Conservation (phyloP, 257 asterid species). For the Solanum lignicaule region DNA sequence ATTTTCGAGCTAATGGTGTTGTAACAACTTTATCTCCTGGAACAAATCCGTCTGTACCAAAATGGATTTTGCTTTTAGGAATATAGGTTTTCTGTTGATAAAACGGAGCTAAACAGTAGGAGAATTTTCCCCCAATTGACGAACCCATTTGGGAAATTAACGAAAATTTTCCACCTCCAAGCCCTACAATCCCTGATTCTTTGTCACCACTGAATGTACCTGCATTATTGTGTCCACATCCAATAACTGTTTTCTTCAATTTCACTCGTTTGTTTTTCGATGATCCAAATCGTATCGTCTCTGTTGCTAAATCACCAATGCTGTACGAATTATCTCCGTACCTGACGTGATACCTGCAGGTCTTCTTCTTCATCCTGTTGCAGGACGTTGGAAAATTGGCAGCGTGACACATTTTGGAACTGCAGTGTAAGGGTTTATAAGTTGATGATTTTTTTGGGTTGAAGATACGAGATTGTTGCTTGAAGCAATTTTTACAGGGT, state of each 20-base stretch:
- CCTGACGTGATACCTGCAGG: constrained; percentile 12
- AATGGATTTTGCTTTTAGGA: constrained; percentile 32
- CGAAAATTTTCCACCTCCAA: constrained; percentile 42
- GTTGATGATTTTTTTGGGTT: constrained; percentile 19
- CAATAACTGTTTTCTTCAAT: neutral
- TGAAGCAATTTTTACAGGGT: constrained; percentile 41
- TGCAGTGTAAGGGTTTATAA: constrained; percentile 13
- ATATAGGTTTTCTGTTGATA: neutral
- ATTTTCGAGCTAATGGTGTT: constrained; percentile 26
- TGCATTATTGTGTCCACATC: neutral
- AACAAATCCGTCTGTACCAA: constrained; percentile 27
- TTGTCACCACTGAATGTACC: neutral
- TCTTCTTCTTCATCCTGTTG: neutral
- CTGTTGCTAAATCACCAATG: constrained; percentile 34
- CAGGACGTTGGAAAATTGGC: constrained; percentile 13
- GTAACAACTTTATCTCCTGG: constrained; percentile 23
- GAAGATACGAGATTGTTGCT: constrained; percentile 21
- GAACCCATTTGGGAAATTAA: constrained; percentile 37
- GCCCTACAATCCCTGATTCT: constrained; percentile 56
- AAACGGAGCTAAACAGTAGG: constrained; percentile 45
- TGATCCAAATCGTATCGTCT: constrained; percentile 29
- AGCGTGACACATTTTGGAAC: constrained; percentile 15
- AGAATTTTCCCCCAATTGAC: constrained; percentile 35
- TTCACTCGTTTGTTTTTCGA: neutral
- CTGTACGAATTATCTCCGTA: constrained; percentile 40